These are phyloP conservation scores for Yamadazyma kanchanaburiensis DNA, from an alignment of 1,139 yeast species.

Conservation along the genomic window DNA sequence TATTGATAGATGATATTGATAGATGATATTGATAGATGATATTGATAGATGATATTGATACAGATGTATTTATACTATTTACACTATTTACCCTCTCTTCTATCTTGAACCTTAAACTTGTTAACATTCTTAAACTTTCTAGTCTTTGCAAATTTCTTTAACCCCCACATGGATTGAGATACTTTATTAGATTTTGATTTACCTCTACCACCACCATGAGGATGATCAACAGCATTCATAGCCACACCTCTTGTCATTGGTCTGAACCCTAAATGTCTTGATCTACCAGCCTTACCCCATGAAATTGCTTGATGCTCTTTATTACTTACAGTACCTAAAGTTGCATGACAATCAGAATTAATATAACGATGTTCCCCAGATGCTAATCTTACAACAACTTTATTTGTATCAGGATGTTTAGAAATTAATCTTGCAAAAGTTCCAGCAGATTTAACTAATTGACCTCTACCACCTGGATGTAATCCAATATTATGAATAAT, in stretches of 20 bases:
- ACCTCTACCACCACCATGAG: slow-evolving; percentile 99
- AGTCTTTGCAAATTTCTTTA: slow-evolving; percentile 91
- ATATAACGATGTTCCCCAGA: slow-evolving; percentile 95
- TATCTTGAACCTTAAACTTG: slow-evolving; percentile 80
- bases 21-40: slow-evolving; percentile 2
- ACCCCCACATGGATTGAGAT: slow-evolving; percentile 97
- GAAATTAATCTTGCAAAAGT: slow-evolving; percentile 87
- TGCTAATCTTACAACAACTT: slow-evolving; percentile 77
- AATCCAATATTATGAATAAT: slow-evolving; percentile 86
- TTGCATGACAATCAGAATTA: slow-evolving; percentile 83
- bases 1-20: neutral
- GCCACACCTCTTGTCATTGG: slow-evolving; percentile 98
- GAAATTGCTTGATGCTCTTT: slow-evolving; percentile 87
- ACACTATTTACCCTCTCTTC: slow-evolving; percentile 43
- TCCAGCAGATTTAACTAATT: slow-evolving; percentile 92
- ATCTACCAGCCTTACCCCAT: slow-evolving; percentile 97
- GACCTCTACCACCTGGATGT: slow-evolving; percentile 76
- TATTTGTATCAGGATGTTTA: slow-evolving; percentile 66
- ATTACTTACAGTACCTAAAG: slow-evolving; percentile 93
- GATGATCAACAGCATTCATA: slow-evolving; percentile 96
- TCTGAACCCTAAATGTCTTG: slow-evolving; percentile 88
- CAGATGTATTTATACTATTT: no score
- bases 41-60: slow-evolving; percentile 4
- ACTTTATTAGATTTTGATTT: slow-evolving; percentile 93
- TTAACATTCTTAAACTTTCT: slow-evolving; percentile 86